Base-by-base conservation (phyloP, 495 filamentous ascomycete genomes). In the Daldinia childiae region DNA sequence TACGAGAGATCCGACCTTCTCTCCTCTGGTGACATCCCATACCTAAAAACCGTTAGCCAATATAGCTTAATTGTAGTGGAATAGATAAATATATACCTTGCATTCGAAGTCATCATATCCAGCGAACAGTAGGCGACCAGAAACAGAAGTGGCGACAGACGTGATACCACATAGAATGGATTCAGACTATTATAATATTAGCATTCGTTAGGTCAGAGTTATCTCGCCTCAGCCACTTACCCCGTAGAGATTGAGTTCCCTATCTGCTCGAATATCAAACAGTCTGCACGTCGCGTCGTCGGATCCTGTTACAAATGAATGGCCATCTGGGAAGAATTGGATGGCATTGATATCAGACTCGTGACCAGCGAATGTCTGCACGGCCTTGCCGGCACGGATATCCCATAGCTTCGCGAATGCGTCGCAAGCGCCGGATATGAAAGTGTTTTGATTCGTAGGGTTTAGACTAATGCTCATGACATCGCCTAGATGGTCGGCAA, bases 401-500 rank as follows among this genome's bases (percentile, higher is more conserved):
- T 99, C 95, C 95, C 95, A 99, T 34, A 99, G 85, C 82, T 99
- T 99, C 15, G 95, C 95, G 81, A 99, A 99, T 34, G 94, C 94
- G 79, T 99, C 95, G 81, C 95, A 99, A 73, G 95, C 95, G 79
- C 95, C 95, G 30, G 96, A 98, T 68, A 99, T 95, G 79, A 99
- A 99, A 73, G 95, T 97, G 78, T 94, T 94, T 82, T 98, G 93
- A 84, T 99, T 98, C 57, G 97, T 97, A 3, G 95, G 95, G 83
- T 99, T 98, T 84, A 99, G 93, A 87, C 96, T 98, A 80, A 99
- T 92, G 82, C 95, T 98, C 95, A 99, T 99, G 66, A 99, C 95
- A 78, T 99, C 95, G 79, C 95, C 95, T 26, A 99, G 86, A 78
- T 99, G 95, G 84, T 99, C 95, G 76, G 95, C 96, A 70, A 99